phyloP scores from a whole-genome alignment of 805 yeast species.

The Soucietia sequanensis region DNA sequence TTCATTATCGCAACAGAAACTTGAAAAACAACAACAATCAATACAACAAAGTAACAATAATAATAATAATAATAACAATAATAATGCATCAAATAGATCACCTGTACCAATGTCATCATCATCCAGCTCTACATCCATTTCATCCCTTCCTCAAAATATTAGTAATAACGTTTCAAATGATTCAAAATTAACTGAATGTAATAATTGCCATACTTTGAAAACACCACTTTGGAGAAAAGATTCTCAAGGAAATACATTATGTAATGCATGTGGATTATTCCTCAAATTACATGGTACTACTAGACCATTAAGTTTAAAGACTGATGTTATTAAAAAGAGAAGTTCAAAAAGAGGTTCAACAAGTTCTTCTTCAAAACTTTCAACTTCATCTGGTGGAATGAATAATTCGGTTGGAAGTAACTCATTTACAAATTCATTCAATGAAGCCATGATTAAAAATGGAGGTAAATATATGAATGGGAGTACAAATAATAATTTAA shows the following conservation, averaged over 20 bases:
- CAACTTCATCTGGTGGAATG: slow-evolving; percentile 4
- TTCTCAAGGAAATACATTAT: slow-evolving; percentile 56
- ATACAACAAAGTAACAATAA: slow-evolving; percentile 2
- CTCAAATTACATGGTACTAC: slow-evolving; percentile 61
- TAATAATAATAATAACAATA: slow-evolving; percentile 3
- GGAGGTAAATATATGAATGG: not conserved
- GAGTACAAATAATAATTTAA: not conserved
- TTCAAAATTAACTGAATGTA: slow-evolving; percentile 41
- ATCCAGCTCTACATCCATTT: slow-evolving; percentile 4
- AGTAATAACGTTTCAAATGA: slow-evolving; percentile 3
- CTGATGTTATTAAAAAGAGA: slow-evolving; percentile 58
- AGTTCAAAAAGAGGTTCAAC: slow-evolving; percentile 35
- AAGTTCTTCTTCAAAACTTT: slow-evolving; percentile 9
- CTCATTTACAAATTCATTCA: not conserved
- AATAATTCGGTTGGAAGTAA: not conserved
- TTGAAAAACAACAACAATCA: slow-evolving; percentile 4
- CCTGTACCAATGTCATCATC: slow-evolving; percentile 5
- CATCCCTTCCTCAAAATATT: slow-evolving; percentile 2
- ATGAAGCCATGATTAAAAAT: too few species aligned
- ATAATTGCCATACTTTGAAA: slow-evolving; percentile 56
- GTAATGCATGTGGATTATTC: slow-evolving; percentile 66
- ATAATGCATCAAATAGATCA: slow-evolving; percentile 3
- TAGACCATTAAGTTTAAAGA: slow-evolving; percentile 56
- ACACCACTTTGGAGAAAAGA: slow-evolving; percentile 66
- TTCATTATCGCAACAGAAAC: slow-evolving; percentile 15